Evolutionary conservation across 441 rosid species (phyloP), one percentile per base, ranked within the genome.

Genomic region (Adansonia grandidieri): DNA sequence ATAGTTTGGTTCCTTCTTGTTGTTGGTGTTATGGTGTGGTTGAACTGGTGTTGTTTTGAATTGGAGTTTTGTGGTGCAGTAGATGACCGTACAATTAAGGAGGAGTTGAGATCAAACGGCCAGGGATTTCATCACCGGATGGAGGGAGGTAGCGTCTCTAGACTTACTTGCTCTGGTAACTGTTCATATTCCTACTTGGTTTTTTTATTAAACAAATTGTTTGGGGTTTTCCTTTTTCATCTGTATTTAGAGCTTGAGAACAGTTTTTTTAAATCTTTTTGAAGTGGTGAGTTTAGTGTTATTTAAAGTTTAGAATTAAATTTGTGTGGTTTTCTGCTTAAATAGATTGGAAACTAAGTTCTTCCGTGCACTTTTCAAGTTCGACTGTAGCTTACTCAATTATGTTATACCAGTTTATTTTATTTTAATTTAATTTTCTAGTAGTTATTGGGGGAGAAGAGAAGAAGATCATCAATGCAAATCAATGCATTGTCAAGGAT

Each of bases 111-210:
- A 87, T 86, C 89, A 71, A 83, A 85, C 90, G 87, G 89, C 81
- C 84, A 24, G 91, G 67, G 88, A 85, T 88, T 85, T 88, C 83
- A 80, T 90, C 96, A 81, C 91, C 98, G 98, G 82, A 97, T 97
- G 99, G 99, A 97, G 99, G 99, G 99, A 94, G 98, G 98, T 97
- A 92, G 94, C 98, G 87, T 91, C 93, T 94, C 91, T 89, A 89
- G 86, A 89, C 95, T 91, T 92, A 89, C 87, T 96, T 90, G 83
- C 86, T 85, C 91, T 88, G 96, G 98, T 94, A 73, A 89, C 92
- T 91, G 87, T 88, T 88, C 97, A 85, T 85, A 73, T 90, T 91
- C 94, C 89, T 71, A 88, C 85, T 85, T 89, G 79, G 74, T 70
- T 76, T 32, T 68, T 74, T 14, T 22, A 57, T 37, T 67, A 54